These are phyloP conservation scores for Parsonsia alboflavescens DNA, from an alignment of 257 asterid species.

Conservation along the genomic window DNA sequence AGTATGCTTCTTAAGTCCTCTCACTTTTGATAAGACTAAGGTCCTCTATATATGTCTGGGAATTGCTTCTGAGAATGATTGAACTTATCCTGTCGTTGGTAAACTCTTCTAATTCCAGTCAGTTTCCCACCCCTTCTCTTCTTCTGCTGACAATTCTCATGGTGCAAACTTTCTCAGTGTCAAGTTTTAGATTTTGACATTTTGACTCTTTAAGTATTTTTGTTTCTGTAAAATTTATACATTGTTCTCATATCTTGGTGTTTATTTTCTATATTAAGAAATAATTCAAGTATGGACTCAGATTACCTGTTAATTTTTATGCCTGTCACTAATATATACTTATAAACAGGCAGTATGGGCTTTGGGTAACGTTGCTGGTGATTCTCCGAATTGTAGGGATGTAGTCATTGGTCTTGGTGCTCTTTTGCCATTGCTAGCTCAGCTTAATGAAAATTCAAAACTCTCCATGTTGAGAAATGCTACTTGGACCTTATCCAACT, in stretches of 20 bases:
- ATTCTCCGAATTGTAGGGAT: conserved; percentile 43
- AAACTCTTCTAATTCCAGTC: neutral
- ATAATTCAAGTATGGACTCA: neutral
- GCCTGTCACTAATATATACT: neutral
- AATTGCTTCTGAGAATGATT: neutral
- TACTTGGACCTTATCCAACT: conserved; percentile 46
- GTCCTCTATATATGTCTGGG: neutral
- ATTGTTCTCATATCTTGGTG: neutral
- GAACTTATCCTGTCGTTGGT: neutral
- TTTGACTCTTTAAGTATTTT: neutral
- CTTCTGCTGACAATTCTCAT: neutral
- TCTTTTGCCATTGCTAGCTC: conserved; percentile 35
- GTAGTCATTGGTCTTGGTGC: conserved; percentile 41
- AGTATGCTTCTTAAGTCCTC: too few relatives aligned
- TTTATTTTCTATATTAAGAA: neutral
- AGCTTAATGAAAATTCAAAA: conserved; percentile 39
- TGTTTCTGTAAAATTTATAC: neutral
- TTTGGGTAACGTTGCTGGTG: conserved; percentile 52
- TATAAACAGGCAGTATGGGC: conserved; percentile 30
- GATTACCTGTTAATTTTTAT: neutral
- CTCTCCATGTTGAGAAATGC: conserved; percentile 49
- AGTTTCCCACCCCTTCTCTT: neutral
- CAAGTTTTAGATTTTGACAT: neutral
- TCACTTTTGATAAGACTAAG: neutral
- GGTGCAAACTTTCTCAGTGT: conserved; percentile 4